Evolutionary conservation across 2,329 filamentous ascomycete species (phyloP).

Genomic region (Torrubiella hemipterigena): DNA sequence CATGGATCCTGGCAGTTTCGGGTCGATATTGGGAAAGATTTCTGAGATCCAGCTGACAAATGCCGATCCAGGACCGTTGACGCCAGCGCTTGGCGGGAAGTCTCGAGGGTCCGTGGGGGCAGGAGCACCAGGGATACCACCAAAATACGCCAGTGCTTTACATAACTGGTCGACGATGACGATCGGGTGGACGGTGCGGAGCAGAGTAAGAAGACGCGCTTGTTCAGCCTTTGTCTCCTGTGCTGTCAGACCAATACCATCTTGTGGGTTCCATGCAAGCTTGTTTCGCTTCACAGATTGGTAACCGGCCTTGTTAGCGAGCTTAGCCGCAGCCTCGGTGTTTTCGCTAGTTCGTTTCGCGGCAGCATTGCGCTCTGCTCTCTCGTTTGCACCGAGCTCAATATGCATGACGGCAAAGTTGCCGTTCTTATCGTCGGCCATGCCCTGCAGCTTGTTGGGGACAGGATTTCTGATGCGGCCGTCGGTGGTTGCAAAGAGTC

Average conservation of each 20-base stretch:
- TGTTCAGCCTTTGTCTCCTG: conserved; percentile 47
- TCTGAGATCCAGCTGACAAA: conserved; percentile 52
- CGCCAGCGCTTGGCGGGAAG: conserved; percentile 43
- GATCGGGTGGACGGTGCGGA: conserved; percentile 42
- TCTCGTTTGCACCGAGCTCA: conserved; percentile 33
- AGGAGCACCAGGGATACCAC: conserved; percentile 43
- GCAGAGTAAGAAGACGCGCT: conserved; percentile 43
- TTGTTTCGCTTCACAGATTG: conserved; percentile 33
- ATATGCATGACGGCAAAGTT: conserved; percentile 55
- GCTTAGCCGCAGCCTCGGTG: conserved; percentile 44
- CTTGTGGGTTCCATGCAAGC: conserved; percentile 18
- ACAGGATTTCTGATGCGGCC: conserved; percentile 38
- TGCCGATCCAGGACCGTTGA: conserved; percentile 43
- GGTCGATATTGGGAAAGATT: conserved; percentile 40
- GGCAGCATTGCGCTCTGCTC: conserved; percentile 36
- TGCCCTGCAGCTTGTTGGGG: conserved; percentile 50
- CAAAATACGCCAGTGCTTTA: conserved; percentile 51
- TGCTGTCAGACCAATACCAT: conserved; percentile 14
- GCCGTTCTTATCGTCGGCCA: conserved; percentile 41
- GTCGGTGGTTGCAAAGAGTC: conserved; percentile 12
- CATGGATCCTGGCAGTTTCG: conserved; percentile 4
- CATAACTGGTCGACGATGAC: conserved; percentile 51
- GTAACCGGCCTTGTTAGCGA: conserved; percentile 42
- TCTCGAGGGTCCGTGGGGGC: conserved; percentile 34
- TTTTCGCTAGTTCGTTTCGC: conserved; percentile 51